Evolutionary conservation across 371 early-diverging fungal genomes (phyloP), one percentile per base, ranked within the genome.

Genomic region (Mucor sp.): DNA sequence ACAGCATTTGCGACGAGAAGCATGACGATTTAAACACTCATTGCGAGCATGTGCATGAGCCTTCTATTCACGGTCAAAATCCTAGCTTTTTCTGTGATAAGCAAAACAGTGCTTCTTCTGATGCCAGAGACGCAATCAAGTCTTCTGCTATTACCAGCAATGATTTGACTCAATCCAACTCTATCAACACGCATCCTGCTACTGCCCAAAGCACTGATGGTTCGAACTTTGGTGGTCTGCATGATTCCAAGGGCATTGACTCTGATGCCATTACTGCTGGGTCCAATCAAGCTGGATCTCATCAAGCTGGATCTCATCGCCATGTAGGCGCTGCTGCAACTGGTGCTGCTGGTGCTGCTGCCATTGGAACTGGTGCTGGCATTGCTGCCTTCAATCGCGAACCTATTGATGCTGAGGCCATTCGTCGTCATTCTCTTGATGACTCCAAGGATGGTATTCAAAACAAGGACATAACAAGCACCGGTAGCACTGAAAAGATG

Each of bases 41-140:
- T 5, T 41, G 41, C 5, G 17, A 41, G 5, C 3, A 14, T 15
- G 41, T 41, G 41, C 14, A 5, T 5, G 41, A 70, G 30, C 70
- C 70, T 58, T 66, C 70, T 43, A 70, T 70, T 14, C 66, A 70
- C 41, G 70, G 70, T 23, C 66, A 62, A 35, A 37, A 57, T 14
- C 62, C 70, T 41, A 60, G 63, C 27, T 53, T 53, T 19, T 60
- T 55, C n/a, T 62, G 58, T 12, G 19, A 25, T 8, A 7, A 27
- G 28, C 28, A 44, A 44, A 0, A 0, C 21, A 23, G 23, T 37
- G 59, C 21, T 17, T 4, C 41, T 3, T 15, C 14, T 23, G 37
- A 53, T 53, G 15, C 39, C 30, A 39, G 55, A 23, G 33, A 27
- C 32, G n/a, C 32, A 17, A 57, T 57, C 57, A 57, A 57, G 8